phyloP scores from a whole-genome alignment of 768 basidiomycete genomes.

The Podaxis sp. region DNA sequence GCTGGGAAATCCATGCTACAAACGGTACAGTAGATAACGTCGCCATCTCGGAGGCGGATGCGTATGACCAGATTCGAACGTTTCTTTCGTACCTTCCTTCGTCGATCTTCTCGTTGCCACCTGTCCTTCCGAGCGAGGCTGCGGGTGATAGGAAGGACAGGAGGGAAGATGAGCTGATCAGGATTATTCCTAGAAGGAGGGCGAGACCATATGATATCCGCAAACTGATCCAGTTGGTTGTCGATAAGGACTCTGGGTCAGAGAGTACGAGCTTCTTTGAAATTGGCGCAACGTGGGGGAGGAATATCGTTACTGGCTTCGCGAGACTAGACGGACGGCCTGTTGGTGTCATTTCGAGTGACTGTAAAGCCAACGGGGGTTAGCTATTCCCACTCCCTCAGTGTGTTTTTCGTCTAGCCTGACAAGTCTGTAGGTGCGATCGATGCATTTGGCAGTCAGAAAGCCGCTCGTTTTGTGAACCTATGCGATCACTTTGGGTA shows the following conservation, averaged over 20 bases:
- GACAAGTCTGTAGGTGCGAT: conserved; percentile 31
- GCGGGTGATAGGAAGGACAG: conserved; percentile 26
- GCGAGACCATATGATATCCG: conserved; percentile 37
- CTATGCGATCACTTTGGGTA: conserved; percentile 44
- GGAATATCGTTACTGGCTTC: conserved; percentile 38
- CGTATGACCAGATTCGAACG: conserved; percentile 32
- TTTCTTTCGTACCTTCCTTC: conserved; percentile 42
- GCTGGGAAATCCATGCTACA: conserved; percentile 36
- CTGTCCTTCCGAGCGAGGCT: conserved; percentile 19
- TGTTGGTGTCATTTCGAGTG: conserved; percentile 36
- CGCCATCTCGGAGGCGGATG: conserved; percentile 35
- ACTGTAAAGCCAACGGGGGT: conserved; percentile 40
- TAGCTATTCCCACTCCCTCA: neutral
- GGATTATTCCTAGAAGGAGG: conserved; percentile 36
- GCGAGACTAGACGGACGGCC: conserved; percentile 35
- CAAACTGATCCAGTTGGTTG: conserved; percentile 32
- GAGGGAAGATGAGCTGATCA: conserved; percentile 33
- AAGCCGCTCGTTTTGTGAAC: conserved; percentile 35
- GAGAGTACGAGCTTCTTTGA: conserved; percentile 33
- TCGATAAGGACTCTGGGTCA: conserved; percentile 25
- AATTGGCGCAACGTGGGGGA: conserved; percentile 38
- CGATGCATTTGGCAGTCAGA: conserved; percentile 39
- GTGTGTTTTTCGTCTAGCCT: neutral
- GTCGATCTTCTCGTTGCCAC: conserved; percentile 36
- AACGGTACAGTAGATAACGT: conserved; percentile 39